Evolutionary conservation across 1,284 basidiomycete genomes (phyloP), one percentile per base, ranked within the genome.

Genomic region (Peniophora sp.): DNA sequence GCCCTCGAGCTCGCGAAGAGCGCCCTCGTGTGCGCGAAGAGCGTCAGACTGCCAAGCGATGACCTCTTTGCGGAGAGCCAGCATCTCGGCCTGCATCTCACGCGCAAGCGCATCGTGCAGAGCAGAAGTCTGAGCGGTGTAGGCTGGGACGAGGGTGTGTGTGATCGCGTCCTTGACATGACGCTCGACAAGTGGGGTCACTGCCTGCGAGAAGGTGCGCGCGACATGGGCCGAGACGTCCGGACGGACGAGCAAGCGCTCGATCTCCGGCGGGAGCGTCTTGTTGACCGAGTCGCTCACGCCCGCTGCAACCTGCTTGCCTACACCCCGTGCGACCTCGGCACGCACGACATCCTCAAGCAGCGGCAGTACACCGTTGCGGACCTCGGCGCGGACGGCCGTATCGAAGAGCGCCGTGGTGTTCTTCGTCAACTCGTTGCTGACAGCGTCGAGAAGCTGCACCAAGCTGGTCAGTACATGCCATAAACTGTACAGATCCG

Each of bases 401-500:
- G 83, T 76, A 67, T 92, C 88, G 42, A 92, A 88, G 39, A 92
- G 85, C 11, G 85, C 78, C 5, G 86, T 88, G 6, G 88, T 92
- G 60, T 91, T 91, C 69, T 83, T 81, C 6, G 85, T 90, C 49
- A 92, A 71, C 64, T 91, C 87, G 2, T 78, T 88, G 15, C 88
- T 90, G 57, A 92, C 90, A 42, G 92, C 70, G 68, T 90, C 90
- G 6, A 32, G 27, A 5, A 32, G 27, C n/a, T n/a, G n/a, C n/a
- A n/a, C n/a, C n/a, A n/a, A n/a, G n/a, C n/a, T n/a, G n/a, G n/a
- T n/a, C n/a, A n/a, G n/a, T n/a, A n/a, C n/a, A n/a, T n/a, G n/a
- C n/a, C n/a, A n/a, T n/a, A n/a, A n/a, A n/a, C n/a, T n/a, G n/a
- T n/a, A n/a, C n/a, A n/a, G n/a, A n/a, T n/a, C n/a, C n/a, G n/a